Evolutionary conservation across 2,329 filamentous ascomycete genomes (phyloP).

Genomic region (Emergomyces orientalis): DNA sequence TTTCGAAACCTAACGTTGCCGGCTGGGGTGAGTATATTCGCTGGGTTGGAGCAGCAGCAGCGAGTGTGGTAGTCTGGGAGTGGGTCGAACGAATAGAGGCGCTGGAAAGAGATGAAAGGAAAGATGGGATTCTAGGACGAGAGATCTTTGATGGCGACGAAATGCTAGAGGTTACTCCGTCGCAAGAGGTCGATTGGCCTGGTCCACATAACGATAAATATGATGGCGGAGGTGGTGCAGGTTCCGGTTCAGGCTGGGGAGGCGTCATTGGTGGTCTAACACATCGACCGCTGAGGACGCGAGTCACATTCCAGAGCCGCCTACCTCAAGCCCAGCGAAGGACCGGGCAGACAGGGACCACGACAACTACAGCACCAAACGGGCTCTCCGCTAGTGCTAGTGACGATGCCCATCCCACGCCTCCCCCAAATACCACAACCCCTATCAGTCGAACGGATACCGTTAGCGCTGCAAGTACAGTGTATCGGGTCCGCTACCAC

Average conservation of each 20-base stretch:
- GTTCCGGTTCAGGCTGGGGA: conserved; percentile 30
- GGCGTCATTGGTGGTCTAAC: conserved; percentile 29
- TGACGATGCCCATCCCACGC: conserved; percentile 25
- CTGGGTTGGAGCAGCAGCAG: conserved; percentile 91
- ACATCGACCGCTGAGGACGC: conserved; percentile 29
- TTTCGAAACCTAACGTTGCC: conserved; percentile 72
- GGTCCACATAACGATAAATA: conserved; percentile 30
- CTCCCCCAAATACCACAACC: conserved; percentile 43
- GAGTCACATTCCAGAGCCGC: conserved; percentile 22
- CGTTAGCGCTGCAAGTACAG: conserved; percentile 53
- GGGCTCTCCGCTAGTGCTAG: conserved; percentile 12
- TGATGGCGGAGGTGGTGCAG: conserved; percentile 23
- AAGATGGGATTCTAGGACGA: conserved; percentile 80
- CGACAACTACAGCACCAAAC: background rate
- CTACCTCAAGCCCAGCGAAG: conserved; percentile 8
- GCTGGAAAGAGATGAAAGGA: conserved; percentile 83
- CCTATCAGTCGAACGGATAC: conserved; percentile 53
- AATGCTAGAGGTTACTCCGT: conserved; percentile 63
- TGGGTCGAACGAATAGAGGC: conserved; percentile 95
- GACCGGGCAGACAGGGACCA: background rate
- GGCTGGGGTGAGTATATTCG: conserved; percentile 93
- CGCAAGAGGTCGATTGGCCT: conserved; percentile 43
- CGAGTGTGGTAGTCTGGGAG: conserved; percentile 96
- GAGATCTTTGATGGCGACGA: conserved; percentile 93
- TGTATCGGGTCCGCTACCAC: conserved; percentile 55